These are phyloP conservation scores for Alternaria solani DNA, from an alignment of 2,329 filamentous ascomycete genomes.

Conservation along the genomic window DNA sequence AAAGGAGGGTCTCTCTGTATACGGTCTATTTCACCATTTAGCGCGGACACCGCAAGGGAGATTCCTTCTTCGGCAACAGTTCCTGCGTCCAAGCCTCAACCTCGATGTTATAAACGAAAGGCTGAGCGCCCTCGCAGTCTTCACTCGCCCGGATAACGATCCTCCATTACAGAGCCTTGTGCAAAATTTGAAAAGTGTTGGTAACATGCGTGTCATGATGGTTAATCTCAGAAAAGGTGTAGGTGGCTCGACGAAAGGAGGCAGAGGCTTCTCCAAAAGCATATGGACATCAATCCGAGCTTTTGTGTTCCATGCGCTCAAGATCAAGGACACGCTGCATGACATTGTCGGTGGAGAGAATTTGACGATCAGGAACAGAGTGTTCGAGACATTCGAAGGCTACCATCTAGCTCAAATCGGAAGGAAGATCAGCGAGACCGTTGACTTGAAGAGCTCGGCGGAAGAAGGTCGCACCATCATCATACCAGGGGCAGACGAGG, in stretches of 20 bases:
- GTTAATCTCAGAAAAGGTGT: constrained; percentile 79
- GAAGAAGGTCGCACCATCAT: constrained; percentile 77
- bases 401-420: constrained; percentile 71
- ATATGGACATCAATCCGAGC: constrained; percentile 76
- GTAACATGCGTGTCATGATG: constrained; percentile 76
- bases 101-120: constrained; percentile 73
- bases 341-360: constrained; percentile 64
- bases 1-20: constrained; percentile 85
- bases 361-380: constrained; percentile 64
- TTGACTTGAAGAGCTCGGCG: constrained; percentile 80
- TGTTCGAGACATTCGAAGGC: constrained; percentile 66
- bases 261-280: constrained; percentile 67
- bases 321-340: constrained; percentile 70
- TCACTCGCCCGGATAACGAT: constrained; percentile 74
- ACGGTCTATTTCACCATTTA: constrained; percentile 79
- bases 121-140: constrained; percentile 71
- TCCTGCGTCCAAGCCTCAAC: constrained; percentile 79
- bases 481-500: constrained; percentile 71
- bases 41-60: constrained; percentile 83
- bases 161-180: constrained; percentile 63
- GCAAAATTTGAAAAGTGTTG: constrained; percentile 72
- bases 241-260: constrained; percentile 61
- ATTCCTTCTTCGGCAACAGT: constrained; percentile 75
- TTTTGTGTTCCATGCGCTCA: constrained; percentile 76
- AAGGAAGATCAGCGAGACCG: constrained; percentile 72